A percentile compares a stretch with the other conserved stretches of the same genome.
Conservation (phyloP, 2,329 filamentous ascomycete genomes). For the Rachicladosporium sp. region DNA sequence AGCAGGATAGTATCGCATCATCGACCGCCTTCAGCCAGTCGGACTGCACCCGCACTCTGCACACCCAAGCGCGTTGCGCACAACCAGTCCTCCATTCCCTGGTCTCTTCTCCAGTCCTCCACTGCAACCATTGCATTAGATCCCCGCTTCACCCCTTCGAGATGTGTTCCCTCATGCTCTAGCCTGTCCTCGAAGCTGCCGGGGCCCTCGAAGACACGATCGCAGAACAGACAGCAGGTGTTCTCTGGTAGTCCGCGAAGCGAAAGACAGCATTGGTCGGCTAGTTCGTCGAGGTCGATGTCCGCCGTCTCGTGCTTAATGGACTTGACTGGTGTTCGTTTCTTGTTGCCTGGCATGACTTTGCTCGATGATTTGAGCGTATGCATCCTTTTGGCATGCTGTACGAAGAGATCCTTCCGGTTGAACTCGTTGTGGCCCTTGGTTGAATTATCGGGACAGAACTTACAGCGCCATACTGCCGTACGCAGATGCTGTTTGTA, state of each 20-base stretch:
- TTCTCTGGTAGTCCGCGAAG: slow-evolving; percentile 49
- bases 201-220: slow-evolving; percentile 47
- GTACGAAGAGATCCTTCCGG: slow-evolving; percentile 81
- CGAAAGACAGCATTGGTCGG: slow-evolving; percentile 48
- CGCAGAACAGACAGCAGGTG: slow-evolving; percentile 56
- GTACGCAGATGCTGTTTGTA: slow-evolving; percentile 66
- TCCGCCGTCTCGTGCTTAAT: slow-evolving; percentile 7
- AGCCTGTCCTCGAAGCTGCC: slow-evolving; percentile 69
- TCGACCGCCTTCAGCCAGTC: too few species aligned
- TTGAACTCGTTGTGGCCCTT: slow-evolving; percentile 56
- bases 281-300: slow-evolving; percentile 32
- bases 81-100: slow-evolving; percentile 27
- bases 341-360: slow-evolving; percentile 25
- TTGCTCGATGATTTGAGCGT: slow-evolving; percentile 30
- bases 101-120: slow-evolving; percentile 25
- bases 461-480: slow-evolving; percentile 64
- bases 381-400: slow-evolving; percentile 83
- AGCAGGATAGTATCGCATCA: too few species aligned
- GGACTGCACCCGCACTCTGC: too few species aligned
- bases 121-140: slow-evolving; percentile 15
- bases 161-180: slow-evolving; percentile 76
- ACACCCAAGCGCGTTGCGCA: too few species aligned
- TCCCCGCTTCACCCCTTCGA: slow-evolving; percentile 46
- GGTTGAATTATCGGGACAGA: slow-evolving; percentile 25
- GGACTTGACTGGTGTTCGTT: slow-evolving; percentile 18